These are phyloP conservation scores for Patellifolia procumbens DNA, from an alignment of 179 eudicot species.

Conservation along the genomic window DNA sequence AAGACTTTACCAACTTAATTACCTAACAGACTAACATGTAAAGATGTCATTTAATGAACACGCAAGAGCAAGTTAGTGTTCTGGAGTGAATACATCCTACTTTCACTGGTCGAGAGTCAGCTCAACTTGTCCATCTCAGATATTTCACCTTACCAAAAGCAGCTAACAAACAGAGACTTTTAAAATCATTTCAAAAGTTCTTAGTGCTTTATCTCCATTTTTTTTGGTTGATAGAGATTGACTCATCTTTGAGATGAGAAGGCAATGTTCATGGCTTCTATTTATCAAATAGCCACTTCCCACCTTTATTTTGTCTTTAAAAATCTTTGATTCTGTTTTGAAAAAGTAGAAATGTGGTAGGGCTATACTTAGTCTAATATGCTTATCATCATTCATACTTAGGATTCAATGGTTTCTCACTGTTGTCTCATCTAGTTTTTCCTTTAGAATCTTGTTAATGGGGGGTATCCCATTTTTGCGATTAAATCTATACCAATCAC, in stretches of 20 bases:
- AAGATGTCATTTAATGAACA: too few species aligned
- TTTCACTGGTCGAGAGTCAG: background rate
- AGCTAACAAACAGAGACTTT: slow-evolving; percentile 20
- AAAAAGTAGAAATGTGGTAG: background rate
- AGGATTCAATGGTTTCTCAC: slow-evolving; percentile 23
- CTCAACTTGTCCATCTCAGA: slow-evolving; percentile 4
- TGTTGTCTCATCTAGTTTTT: slow-evolving; percentile 1
- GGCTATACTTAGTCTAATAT: slow-evolving; percentile 17
- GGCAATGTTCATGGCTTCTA: slow-evolving; percentile 18
- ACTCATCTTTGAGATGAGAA: slow-evolving; percentile 30
- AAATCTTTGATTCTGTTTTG: slow-evolving; percentile 18
- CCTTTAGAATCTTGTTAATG: slow-evolving; percentile 35
- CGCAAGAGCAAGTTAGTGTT: background rate
- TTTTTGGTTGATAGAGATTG: slow-evolving; percentile 4
- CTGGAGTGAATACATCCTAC: background rate
- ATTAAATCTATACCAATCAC: background rate
- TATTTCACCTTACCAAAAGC: slow-evolving; percentile 12
- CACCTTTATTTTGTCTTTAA: background rate
- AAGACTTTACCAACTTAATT: too few species aligned
- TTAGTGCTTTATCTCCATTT: background rate
- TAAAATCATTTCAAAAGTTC: slow-evolving; percentile 15
- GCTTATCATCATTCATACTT: slow-evolving; percentile 8
- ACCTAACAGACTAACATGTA: too few species aligned
- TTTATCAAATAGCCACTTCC: background rate
- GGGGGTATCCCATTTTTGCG: slow-evolving; percentile 20